Evolutionary conservation across 2,329 filamentous ascomycete genomes (phyloP).

Genomic region (Aspergillus brunneoviolaceus): DNA sequence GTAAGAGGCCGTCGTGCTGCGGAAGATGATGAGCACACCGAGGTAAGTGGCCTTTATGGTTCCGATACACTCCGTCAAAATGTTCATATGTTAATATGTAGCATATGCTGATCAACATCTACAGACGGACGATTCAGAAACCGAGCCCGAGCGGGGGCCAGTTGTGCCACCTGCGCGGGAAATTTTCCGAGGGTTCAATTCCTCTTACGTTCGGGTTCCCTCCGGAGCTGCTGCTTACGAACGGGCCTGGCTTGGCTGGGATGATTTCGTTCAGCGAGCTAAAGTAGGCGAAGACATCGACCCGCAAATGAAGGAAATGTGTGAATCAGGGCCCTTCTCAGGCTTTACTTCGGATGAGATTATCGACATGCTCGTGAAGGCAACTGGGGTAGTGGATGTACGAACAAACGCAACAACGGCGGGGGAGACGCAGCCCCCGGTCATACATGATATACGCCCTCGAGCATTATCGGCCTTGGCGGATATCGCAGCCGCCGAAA

Average conservation of each 20-base stretch:
- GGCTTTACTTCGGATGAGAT: constrained; percentile 26
- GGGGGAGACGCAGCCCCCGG: constrained; percentile 10
- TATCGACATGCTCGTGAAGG: constrained; percentile 30
- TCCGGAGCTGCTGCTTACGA: constrained; percentile 37
- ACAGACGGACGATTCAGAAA: constrained; percentile 34
- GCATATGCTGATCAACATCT: constrained; percentile 9
- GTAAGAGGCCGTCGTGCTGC: constrained; percentile 40
- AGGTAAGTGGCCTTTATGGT: constrained; percentile 22
- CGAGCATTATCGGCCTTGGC: constrained; percentile 38
- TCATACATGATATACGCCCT: constrained; percentile 17
- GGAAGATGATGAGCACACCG: constrained; percentile 45
- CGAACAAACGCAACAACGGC: constrained; percentile 6
- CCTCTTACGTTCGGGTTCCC: constrained; percentile 34
- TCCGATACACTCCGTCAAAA: neutral
- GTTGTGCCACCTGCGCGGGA: constrained; percentile 25
- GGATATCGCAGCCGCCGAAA: constrained; percentile 35
- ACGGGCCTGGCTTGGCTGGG: constrained; percentile 39
- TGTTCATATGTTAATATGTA: constrained; percentile 8
- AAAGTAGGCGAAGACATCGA: constrained; percentile 40
- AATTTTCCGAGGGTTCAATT: constrained; percentile 37
- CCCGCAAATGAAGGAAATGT: constrained; percentile 41
- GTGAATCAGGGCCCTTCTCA: constrained; percentile 26
- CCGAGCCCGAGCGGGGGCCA: constrained; percentile 28
- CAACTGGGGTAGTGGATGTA: constrained; percentile 26
- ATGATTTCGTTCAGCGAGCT: constrained; percentile 42